phyloP scores from a whole-genome alignment of 306 rosid genomes.

The Cicer judaicum region DNA sequence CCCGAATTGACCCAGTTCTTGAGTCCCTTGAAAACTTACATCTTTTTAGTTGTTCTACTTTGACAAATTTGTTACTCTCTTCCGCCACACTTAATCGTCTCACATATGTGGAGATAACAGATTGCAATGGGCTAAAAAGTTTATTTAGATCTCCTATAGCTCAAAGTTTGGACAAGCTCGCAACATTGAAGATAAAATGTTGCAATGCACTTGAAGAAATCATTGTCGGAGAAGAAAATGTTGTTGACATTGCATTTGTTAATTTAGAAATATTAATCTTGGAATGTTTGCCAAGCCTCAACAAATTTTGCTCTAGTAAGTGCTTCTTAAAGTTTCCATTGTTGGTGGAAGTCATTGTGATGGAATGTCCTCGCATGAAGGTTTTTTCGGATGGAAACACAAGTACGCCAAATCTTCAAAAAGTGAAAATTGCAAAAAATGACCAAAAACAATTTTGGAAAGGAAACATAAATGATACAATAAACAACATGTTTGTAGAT shows the following conservation, averaged over 20 bases:
- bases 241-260: background rate
- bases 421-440: background rate
- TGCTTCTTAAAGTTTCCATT: background rate
- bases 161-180: background rate
- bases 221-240: background rate
- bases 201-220: background rate
- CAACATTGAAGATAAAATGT: background rate
- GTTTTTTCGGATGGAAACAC: background rate
- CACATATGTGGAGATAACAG: background rate
- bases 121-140: background rate
- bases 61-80: background rate
- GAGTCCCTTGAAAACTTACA: background rate
- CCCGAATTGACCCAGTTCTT: background rate
- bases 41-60: background rate
- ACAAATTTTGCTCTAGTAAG: background rate
- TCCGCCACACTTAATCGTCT: background rate
- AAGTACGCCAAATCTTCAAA: background rate
- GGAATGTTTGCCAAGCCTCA: background rate
- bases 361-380: slow-evolving; percentile 10
- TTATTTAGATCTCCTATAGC: background rate
- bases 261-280: background rate
- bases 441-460: background rate
- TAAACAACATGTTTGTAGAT: background rate
- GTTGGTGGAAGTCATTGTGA: background rate
- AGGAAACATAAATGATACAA: background rate